Conservation (phyloP, 108 stramenopile genomes). For the Cyclostephanos tholiformis region DNA sequence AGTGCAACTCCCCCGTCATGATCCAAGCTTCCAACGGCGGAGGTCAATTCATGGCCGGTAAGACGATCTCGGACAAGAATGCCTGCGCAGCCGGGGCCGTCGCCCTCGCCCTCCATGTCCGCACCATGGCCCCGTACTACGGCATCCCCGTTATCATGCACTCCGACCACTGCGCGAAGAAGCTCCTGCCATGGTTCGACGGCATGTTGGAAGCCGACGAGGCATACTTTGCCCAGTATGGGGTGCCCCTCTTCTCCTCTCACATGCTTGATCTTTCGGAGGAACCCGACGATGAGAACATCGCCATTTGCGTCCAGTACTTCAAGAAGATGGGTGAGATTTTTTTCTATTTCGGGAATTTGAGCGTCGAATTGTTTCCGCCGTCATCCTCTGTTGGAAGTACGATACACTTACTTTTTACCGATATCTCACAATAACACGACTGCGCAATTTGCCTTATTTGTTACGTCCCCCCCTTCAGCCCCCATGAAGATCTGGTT, state of each 20-base stretch:
- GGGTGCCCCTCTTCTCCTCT: conserved; percentile 91
- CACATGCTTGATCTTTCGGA: conserved; percentile 98
- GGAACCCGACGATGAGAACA: conserved; percentile 97
- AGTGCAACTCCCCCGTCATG: conserved; percentile 89
- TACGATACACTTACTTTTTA: background rate
- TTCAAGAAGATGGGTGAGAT: conserved; percentile 82
- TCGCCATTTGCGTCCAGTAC: conserved; percentile 94
- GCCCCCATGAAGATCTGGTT: conserved; percentile 94
- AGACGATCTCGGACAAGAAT: conserved; percentile 86
- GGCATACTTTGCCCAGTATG: conserved; percentile 89
- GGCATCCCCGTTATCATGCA: conserved; percentile 96
- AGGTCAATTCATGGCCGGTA: conserved; percentile 87
- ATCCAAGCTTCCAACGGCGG: conserved; percentile 94
- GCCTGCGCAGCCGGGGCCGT: conserved; percentile 89
- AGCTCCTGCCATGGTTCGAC: conserved; percentile 94
- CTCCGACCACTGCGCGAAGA: conserved; percentile 97
- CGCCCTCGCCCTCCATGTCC: conserved; percentile 94
- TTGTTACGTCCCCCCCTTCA: background rate
- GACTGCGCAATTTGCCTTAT: background rate
- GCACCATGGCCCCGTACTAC: conserved; percentile 94
- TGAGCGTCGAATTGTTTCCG: background rate
- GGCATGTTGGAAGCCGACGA: conserved; percentile 95
- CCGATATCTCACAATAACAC: background rate
- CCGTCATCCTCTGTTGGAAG: background rate
- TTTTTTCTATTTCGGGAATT: background rate